phyloP scores from a whole-genome alignment of 352 stramenopile genomes.

The Phytophthora multivora region DNA sequence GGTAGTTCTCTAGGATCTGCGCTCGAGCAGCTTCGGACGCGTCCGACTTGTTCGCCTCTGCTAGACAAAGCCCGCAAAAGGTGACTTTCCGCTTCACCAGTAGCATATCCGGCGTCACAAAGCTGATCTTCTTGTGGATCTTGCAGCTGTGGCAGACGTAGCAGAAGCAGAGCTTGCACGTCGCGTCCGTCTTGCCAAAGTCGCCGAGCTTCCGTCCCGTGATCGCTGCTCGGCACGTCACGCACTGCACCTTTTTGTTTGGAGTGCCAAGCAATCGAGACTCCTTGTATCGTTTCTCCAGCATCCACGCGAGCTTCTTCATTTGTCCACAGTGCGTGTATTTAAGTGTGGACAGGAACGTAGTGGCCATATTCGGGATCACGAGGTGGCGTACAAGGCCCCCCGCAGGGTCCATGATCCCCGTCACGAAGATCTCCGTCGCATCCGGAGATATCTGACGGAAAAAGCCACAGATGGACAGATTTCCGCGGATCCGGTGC shows the following conservation, averaged over 20 bases:
- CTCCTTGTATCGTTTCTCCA: constrained; percentile 36
- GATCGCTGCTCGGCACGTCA: constrained; percentile 26
- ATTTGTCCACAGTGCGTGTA: constrained; percentile 16
- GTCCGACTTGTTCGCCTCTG: constrained; percentile 22
- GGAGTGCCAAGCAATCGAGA: constrained; percentile 18
- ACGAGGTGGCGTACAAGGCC: constrained; percentile 25
- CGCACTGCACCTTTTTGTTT: constrained; percentile 28
- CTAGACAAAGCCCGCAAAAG: constrained; percentile 36
- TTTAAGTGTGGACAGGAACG: constrained; percentile 26
- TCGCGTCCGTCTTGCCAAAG: constrained; percentile 35
- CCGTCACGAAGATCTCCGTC: constrained; percentile 33
- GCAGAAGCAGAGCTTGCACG: constrained; percentile 39
- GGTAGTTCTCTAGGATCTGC: constrained; percentile 30
- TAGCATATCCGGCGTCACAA: constrained; percentile 33
- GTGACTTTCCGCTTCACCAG: constrained; percentile 34
- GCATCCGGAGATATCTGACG: constrained; percentile 12
- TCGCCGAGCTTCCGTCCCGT: constrained; percentile 21
- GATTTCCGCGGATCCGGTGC: constrained; percentile 39
- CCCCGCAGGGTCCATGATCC: constrained; percentile 37
- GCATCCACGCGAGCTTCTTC: constrained; percentile 45
- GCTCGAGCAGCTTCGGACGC: constrained; percentile 28
- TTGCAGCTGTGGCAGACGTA: constrained; percentile 41
- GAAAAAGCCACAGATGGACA: constrained; percentile 41
- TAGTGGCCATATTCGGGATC: constrained; percentile 24
- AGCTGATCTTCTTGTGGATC: constrained; percentile 44